Base-by-base conservation (phyloP, 2,329 filamentous ascomycete genomes). In the Ophidiomyces ophidiicola region DNA sequence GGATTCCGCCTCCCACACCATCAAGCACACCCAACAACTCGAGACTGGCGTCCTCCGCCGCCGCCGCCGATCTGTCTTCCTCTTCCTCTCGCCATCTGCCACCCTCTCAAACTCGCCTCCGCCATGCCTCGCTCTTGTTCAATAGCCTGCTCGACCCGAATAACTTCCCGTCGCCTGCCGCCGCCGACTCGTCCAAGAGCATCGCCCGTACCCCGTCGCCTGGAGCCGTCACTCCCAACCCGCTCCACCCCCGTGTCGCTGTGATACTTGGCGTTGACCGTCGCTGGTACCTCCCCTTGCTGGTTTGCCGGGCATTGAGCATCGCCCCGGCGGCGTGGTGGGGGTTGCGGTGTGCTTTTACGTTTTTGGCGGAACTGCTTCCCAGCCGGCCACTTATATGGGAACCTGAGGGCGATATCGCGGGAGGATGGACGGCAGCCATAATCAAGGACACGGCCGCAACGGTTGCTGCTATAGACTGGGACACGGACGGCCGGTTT, bases 161-260 rank as follows among this genome's bases (percentile, higher is more conserved):
- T 10, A 10, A 29, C 11, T 20, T 39, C 10, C 36, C 41, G 26
- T 32, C 33, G 18, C 24, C 43, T 15, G 23, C 26, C 24, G 4
- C 28, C 29, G 24, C 36, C 32, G n/a, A 33, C 32, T 26, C 30
- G 6, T 17, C 39, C 23, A 33, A 33, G 19, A 8, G 24, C 17
- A 11, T 15, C 20, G 17, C 32, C 10, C 38, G 32, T 17, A 51
- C 52, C 32, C 42, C 56, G 12, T 50, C 48, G n/a, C 42, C 51
- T 6, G 53, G 51, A 43, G 52, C 59, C 51, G 50, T 49, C 38
- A 49, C 49, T 26, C 53, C 53, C 7, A 62, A 61, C 25, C 58
- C 62, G 37, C 68, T 85, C 30, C 81, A 86, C 53, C 82, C 82
- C 8, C 80, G 82, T 41, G 76, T 88, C 41, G 82, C 82, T 46